phyloP scores from a whole-genome alignment of 495 filamentous ascomycete species.

The Podospora pseudoanserina region DNA sequence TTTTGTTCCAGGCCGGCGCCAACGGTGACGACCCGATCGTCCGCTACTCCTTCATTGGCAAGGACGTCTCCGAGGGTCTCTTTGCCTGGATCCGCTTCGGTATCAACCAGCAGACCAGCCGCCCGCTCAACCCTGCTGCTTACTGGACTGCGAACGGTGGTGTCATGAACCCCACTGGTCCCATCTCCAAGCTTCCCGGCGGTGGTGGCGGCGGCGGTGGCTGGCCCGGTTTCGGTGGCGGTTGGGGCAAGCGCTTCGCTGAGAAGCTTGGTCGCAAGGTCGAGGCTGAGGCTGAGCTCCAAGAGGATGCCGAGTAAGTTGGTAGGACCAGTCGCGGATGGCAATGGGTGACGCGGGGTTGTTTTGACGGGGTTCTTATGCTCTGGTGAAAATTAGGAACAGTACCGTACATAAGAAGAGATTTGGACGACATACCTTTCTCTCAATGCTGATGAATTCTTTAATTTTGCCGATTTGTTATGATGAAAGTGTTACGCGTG shows the following conservation, averaged over 20 bases:
- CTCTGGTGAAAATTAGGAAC: background rate
- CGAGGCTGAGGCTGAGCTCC: background rate
- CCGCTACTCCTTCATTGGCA: slow-evolving; percentile 53
- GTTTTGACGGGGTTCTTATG: background rate
- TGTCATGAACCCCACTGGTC: slow-evolving; percentile 36
- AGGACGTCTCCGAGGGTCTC: slow-evolving; percentile 51
- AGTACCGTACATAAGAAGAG: background rate
- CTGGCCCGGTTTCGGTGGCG: slow-evolving; percentile 2
- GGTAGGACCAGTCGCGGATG: background rate
- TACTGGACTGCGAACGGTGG: slow-evolving; percentile 29
- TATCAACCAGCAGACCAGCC: slow-evolving; percentile 41
- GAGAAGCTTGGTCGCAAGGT: slow-evolving; percentile 1
- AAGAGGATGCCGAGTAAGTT: slow-evolving; percentile 1
- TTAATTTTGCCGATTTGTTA: too few species aligned
- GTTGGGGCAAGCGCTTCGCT: background rate
- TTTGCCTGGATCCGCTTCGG: slow-evolving; percentile 56
- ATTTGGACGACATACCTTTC: background rate
- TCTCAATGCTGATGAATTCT: too few species aligned
- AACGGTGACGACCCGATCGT: slow-evolving; percentile 56
- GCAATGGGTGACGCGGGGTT: background rate
- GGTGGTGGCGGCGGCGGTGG: slow-evolving; percentile 21
- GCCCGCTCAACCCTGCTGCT: slow-evolving; percentile 29
- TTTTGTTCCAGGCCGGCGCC: slow-evolving; percentile 45
- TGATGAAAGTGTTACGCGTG: too few species aligned
- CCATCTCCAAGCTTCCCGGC: slow-evolving; percentile 24